Evolutionary conservation across 176 grass and related monocot genomes (phyloP).

Genomic region (Lolium perenne): DNA sequence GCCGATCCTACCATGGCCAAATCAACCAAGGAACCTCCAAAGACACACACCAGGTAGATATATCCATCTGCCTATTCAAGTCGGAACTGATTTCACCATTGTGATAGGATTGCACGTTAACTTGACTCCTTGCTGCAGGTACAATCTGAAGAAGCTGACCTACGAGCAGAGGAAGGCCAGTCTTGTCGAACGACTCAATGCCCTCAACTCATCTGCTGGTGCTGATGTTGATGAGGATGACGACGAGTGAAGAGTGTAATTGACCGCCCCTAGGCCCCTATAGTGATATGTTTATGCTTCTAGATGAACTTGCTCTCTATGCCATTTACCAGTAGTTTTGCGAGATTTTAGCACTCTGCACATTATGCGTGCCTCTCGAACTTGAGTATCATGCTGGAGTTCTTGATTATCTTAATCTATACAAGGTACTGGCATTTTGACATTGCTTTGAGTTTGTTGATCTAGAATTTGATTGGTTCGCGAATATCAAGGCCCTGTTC

Average conservation of each 20-base stretch:
- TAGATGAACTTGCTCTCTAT: neutral
- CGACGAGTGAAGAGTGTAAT: constrained; percentile 57
- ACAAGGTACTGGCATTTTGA: neutral
- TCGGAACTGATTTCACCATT: neutral
- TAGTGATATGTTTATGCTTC: constrained; percentile 1
- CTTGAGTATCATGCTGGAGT: constrained; percentile 19
- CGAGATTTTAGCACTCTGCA: constrained; percentile 18
- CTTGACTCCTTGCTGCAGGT: constrained; percentile 41
- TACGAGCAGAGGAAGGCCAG: constrained; percentile 90
- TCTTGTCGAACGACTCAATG: constrained; percentile 63
- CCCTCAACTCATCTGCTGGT: constrained; percentile 58
- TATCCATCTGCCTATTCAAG: neutral
- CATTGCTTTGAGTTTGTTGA: neutral
- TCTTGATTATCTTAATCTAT: neutral
- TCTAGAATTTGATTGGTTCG: neutral
- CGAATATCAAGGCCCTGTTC: too few relatives aligned
- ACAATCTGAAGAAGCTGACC: constrained; percentile 84
- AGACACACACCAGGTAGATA: constrained; percentile 72
- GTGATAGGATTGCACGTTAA: neutral
- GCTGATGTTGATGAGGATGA: constrained; percentile 60
- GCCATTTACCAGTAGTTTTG: neutral
- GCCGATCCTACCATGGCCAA: constrained; percentile 57
- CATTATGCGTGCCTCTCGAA: neutral
- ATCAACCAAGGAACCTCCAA: constrained; percentile 60
- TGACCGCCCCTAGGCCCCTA: neutral